Evolutionary conservation across 2,329 filamentous ascomycete genomes (phyloP), one percentile per base, ranked within the genome.

Genomic region (Apiospora rasikravindrae): DNA sequence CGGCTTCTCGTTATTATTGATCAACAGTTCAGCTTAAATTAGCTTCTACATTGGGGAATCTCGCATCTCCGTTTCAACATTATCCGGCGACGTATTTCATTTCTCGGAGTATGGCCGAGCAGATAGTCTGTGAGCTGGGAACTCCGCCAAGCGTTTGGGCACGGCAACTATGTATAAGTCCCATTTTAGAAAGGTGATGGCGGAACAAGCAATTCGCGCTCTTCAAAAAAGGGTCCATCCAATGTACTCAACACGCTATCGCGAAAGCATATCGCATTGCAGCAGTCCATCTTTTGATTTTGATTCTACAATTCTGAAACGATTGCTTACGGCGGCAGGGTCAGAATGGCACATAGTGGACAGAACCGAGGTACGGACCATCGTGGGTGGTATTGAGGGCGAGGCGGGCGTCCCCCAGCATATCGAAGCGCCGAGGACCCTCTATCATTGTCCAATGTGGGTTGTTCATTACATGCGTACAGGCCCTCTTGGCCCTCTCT

Each of bases 351-450:
- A 57, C 13, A 57, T 51, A 6, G 29, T 37, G 53, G 53, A 19
- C 26, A 61, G 33, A 61, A 61, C 53, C 53, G 53, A 61, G 29
- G 53, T 61, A 61, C 53, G 53, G 53, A 22, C 53, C 53, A 37
- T 61, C 53, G 53, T 61, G 53, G 53, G 53, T 19, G 53, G 53
- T 19, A 61, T 33, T 16, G 33, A 33, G 53, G 19, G 53, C 53
- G 53, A 61, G 29, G 26, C 53, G 53, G 53, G 53, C 53, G 53
- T 61, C 53, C 53, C 53, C 29, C 53, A 61, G 29, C 53, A 61
- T 61, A 61, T 61, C 53, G 53, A 57, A 57, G 24, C 24, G 49
- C 49, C 49, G 24, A 53, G 14, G 49, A 53, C 49, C 49, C 49
- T 53, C 49, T 29, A 6, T 49, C 8, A n/a, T 37, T 53, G 26